Conservation (phyloP, 306 rosid genomes). For the Cajanus cajan region DNA sequence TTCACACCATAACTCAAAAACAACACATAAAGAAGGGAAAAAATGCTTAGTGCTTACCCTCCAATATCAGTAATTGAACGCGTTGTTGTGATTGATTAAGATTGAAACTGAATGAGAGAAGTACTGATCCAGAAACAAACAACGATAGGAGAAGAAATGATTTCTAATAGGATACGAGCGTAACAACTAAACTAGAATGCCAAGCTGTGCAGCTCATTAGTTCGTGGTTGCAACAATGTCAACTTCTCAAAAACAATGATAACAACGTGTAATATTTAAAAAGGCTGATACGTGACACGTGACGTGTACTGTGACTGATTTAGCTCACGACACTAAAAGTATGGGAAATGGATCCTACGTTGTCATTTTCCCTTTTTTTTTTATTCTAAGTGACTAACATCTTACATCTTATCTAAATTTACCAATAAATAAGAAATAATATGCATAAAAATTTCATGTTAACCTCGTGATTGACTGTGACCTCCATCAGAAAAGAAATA, state of each 20-base stretch:
- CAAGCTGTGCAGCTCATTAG: neutral
- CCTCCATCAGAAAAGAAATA: neutral
- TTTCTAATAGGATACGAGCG: neutral
- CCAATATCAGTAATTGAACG: neutral
- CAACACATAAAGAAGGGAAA: neutral
- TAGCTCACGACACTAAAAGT: neutral
- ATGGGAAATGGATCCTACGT: neutral
- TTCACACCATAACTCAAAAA: neutral
- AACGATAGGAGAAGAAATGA: neutral
- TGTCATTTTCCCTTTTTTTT: neutral
- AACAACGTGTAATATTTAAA: neutral
- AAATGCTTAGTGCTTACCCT: neutral
- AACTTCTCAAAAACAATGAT: neutral
- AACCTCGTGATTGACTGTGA: neutral
- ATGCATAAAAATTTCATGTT: neutral
- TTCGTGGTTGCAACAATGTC: neutral
- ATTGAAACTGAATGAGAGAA: neutral
- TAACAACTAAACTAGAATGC: neutral
- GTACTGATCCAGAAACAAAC: too few relatives aligned
- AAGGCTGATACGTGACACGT: neutral
- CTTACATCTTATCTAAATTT: neutral
- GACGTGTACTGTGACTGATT: neutral
- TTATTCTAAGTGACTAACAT: neutral
- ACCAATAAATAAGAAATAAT: neutral
- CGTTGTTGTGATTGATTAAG: neutral